Evolutionary conservation across 495 filamentous ascomycete species (phyloP).

Genomic region (Jackrogersella minutella): DNA sequence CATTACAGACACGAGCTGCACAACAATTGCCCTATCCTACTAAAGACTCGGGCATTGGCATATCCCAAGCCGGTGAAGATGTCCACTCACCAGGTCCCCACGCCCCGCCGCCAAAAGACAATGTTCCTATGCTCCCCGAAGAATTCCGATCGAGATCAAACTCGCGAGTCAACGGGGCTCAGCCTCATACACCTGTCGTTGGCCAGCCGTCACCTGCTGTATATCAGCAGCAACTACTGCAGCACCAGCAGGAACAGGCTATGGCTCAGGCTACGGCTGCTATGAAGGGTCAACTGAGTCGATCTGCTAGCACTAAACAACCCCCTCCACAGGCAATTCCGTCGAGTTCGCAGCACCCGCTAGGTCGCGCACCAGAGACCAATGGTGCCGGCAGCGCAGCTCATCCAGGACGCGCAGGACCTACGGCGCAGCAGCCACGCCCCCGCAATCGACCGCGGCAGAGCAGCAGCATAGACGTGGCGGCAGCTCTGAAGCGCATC

Average conservation of each 20-base stretch:
- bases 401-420: conserved; percentile 49
- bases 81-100: conserved; percentile 52
- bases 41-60: conserved; percentile 63
- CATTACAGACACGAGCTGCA: conserved; percentile 53
- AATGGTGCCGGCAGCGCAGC: conserved; percentile 62
- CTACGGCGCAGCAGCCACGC: conserved; percentile 63
- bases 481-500: conserved; percentile 81
- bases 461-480: conserved; percentile 78
- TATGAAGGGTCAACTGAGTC: conserved; percentile 65
- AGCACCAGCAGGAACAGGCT: conserved; percentile 78
- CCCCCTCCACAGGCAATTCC: conserved; percentile 60
- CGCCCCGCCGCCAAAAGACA: conserved; percentile 53
- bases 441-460: conserved; percentile 80
- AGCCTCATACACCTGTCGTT: conserved; percentile 50
- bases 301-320: conserved; percentile 67
- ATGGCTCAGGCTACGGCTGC: conserved; percentile 76
- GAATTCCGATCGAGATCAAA: conserved; percentile 64
- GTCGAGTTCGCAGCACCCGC: conserved; percentile 64
- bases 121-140: conserved; percentile 60
- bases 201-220: conserved; percentile 41
- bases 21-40: conserved; percentile 58
- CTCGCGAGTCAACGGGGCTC: conserved; percentile 58
- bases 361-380: conserved; percentile 60
- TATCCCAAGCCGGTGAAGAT: conserved; percentile 63
- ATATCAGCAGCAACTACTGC: conserved; percentile 75